Base-by-base conservation (phyloP, 73 alveolate species). In the Stentor coeruleus region DNA sequence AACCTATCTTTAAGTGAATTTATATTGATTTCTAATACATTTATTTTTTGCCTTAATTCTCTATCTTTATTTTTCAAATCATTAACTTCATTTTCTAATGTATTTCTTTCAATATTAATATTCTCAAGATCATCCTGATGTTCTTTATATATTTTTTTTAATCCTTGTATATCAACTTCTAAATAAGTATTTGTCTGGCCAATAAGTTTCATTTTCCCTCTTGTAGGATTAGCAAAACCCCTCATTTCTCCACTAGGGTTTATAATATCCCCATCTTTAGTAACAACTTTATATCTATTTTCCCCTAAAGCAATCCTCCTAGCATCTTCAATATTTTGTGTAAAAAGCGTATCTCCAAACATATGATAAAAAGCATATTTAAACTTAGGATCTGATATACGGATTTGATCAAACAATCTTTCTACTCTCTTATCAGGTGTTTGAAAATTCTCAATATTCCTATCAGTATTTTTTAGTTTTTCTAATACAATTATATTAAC, bases 211-310 rank as follows among this genome's bases (percentile, higher is more conserved):
- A 94, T 94, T 15, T 81, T 87, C 0, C 98, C 98, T 59, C 83
- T 85, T 20, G 91, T 87, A 20, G 97, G 96, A 74, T 74, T 85
- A 14, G 97, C 98, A 49, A 96, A 94, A 3, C 97, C 97, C 14
- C 89, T 82, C 93, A 94, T 89, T 11, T 95, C 89, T 3, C 98
- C 98, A 2, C 96, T 82, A 3, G 82, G 82, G 83, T 92, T 97
- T 38, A 92, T 88, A 26, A 92, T 73, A 58, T 90, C 95, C 0
- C 98, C 98, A 74, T 85, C 86, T 37, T 86, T 81, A 33, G 97
- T 94, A 2, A 94, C 97, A 2, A 90, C 96, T 15, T 39, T 15
- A 38, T 81, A 59, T 49, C 82, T 81, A 3, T 49, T 55, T 74
- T 76, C 81, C 0, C 95, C 94, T 76, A 89, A 94, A 3, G 95